Evolutionary conservation across 2,329 filamentous ascomycete species (phyloP).

Genomic region (Ophiostoma ips): DNA sequence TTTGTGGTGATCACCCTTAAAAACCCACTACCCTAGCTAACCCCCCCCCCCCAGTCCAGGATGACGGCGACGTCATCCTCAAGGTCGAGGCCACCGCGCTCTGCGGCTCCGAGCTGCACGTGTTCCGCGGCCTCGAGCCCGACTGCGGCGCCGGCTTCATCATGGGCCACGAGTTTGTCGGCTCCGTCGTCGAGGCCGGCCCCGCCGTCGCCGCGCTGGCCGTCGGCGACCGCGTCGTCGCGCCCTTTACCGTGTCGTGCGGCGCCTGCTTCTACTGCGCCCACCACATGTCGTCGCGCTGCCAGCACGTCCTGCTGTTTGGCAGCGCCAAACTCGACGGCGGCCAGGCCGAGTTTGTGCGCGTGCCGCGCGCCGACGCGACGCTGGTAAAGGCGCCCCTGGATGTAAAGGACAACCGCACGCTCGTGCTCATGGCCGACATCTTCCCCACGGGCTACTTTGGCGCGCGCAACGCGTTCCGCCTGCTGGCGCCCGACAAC

Average conservation of each 20-base stretch:
- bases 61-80: constrained; percentile 64
- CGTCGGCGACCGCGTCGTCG: constrained; percentile 65
- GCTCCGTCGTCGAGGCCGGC: constrained; percentile 55
- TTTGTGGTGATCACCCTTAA: background rate
- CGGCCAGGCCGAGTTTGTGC: constrained; percentile 69
- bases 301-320: constrained; percentile 55
- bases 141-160: constrained; percentile 44
- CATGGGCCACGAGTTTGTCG: constrained; percentile 81
- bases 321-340: constrained; percentile 58
- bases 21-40: background rate
- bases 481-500: constrained; percentile 38
- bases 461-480: constrained; percentile 65
- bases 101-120: constrained; percentile 84
- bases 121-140: constrained; percentile 69
- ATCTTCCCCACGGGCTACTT: constrained; percentile 85
- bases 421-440: constrained; percentile 78
- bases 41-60: constrained; percentile 35
- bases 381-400: constrained; percentile 64
- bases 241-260: constrained; percentile 74
- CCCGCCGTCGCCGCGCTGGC: constrained; percentile 52
- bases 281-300: constrained; percentile 63
- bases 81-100: constrained; percentile 73
- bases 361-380: constrained; percentile 66
- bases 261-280: constrained; percentile 74
- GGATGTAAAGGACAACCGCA: constrained; percentile 52